Base-by-base conservation (phyloP, 1,284 basidiomycete genomes). In the Microbotryum scabiosae region DNA sequence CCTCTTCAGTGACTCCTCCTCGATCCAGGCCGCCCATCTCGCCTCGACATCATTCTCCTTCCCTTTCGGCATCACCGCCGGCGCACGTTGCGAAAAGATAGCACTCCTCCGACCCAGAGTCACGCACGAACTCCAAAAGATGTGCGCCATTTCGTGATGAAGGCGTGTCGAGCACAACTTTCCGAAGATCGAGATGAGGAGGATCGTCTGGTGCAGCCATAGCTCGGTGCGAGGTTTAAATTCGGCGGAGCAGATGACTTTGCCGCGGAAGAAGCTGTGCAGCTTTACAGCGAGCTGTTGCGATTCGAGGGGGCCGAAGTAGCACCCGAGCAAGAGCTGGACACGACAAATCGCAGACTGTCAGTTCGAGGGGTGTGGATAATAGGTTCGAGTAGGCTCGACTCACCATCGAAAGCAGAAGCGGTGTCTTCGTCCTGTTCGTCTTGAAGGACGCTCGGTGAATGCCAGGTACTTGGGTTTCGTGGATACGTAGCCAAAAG, bases 101-200 rank as follows among this genome's bases (percentile, higher is more conserved):
- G 57, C 63, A 41, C 61, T 64, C 2, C 64, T 64, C 6, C 62
- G 61, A 2, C 61, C 59, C 44, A 63, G 53, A 25, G 63, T 67
- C 6, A 71, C 60, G 43, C 63, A 65, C 0, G 66, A 63, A 1
- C 64, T 63, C 57, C 66, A 70, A 52, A 71, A 66, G 45, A 70
- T 68, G 55, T 70, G 65, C 14, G 61, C 58, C 70, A 69, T 69
- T 59, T 69, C 67, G 54, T 69, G 67, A 41, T 62, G 61, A 52
- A 62, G 59, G 10, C 55, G 45, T 6, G 57, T 46, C 59, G 62
- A 21, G 60, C 62, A 61, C 44, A 69, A 55, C 57, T 64, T 59
- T 59, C 65, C 64, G 47, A 71, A 62, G 21, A 66, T 46, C 62
- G 63, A 36, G 30, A 65, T 62, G 10, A 65, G 54, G 3, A 66